Base-by-base conservation (phyloP, 2,329 filamentous ascomycete genomes). In the Epichloe coenophiala region DNA sequence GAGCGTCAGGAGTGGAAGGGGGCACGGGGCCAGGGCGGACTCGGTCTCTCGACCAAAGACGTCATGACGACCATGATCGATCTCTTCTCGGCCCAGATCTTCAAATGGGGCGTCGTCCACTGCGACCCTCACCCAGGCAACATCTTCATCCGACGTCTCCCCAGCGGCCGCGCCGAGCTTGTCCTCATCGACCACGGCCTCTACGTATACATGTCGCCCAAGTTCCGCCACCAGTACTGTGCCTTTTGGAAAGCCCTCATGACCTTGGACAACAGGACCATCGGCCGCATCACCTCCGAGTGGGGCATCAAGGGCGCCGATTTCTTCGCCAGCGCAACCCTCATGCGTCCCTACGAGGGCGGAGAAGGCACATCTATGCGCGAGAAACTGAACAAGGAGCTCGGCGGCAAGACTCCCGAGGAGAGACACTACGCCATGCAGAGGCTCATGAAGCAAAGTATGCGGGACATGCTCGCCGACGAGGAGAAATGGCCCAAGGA, bases 31-130 rank as follows among this genome's bases (percentile, higher is more conserved):
- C 81, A 79, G 54, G 91, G 90, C 47, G 93, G 93, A 0, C 78
- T 97, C 0, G 93, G 93, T 0, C 72, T 98, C 3, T 82, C 80
- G 7, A 73, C 88, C 33, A 86, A 86, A 61, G 84, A 91, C 53
- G 88, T 96, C 53, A 97, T 97, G 93, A 86, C 84, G 5, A 96
- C 88, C 35, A 96, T 97, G 82, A 80, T 96, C 47, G 91, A 96
- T 64, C 77, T 97, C 36, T 98, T 97, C 72, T 87, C 84, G n/a
- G 90, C 88, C 2, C 91, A 97, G 63, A 97, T 97, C 77, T 98
- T 96, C 73, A 84, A 95, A 56, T 97, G 88, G 87, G 93, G 93
- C 12, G 78, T 87, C 42, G 87, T 97, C 0, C 91, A 98, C 71
- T 96, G 91, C 69, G 93, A 98, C 65, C 93, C 93, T 9, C 93